Evolutionary conservation across 129 eudicot species (phyloP), one percentile per base, ranked within the genome.

Genomic region (Saposhnikovia divaricata): DNA sequence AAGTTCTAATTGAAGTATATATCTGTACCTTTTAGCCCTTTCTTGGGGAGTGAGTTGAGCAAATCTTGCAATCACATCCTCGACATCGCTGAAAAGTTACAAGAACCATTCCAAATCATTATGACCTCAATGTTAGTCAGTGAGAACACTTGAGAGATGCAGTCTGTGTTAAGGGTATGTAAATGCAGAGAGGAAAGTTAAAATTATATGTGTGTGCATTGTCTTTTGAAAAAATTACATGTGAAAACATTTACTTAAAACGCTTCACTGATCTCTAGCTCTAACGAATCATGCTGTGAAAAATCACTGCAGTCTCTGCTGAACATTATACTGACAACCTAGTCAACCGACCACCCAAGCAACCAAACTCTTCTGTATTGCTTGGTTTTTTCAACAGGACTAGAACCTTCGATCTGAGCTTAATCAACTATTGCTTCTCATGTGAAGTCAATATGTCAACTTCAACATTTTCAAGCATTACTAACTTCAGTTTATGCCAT

Each of bases 11-110:
- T 34, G 2, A 3, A 38, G 78, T n/a, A 21, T 13, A 75, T n/a
- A 43, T 5, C 15, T n/a, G 10, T 53, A 89, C 98, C 98, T 85
- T 88, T 95, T 95, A 46, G 87, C 90, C 86, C 99, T 87, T 83
- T 95, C 99, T 84, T 95, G 91, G 16, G 99, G 94, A 21, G 94
- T 86, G 40, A 95, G 79, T 76, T 92, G 89, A 76, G 97, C 93
- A 80, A 89, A 95, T 86, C 89, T 92, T 59, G 96, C 86, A 74
- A 92, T 90, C 63, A 95, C 91, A 84, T 95, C 97, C 77, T 92
- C 96, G 68, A 95, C 78, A 78, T 90, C 90, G 85, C 98, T 94
- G 88, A 70, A 84, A 81, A 23, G 14, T 31, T 84, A 40, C 44
- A 81, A 19, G 14, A 81, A 42, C 9, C 65, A 63, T 53, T 71